Conservation (phyloP, 495 filamentous ascomycete genomes). For the Talaromyces liani region DNA sequence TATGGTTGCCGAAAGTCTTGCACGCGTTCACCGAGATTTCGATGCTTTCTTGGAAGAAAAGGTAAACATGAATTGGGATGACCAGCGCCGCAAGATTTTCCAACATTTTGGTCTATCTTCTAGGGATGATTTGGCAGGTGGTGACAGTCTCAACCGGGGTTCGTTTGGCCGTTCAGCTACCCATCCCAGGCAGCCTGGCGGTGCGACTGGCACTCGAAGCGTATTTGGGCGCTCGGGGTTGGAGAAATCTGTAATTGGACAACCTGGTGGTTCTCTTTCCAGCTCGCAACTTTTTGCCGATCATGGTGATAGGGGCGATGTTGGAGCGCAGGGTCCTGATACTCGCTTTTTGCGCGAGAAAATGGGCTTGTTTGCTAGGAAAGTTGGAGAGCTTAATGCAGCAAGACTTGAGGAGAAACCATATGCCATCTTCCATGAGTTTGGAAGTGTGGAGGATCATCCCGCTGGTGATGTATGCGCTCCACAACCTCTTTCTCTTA, state of each 20-base stretch:
- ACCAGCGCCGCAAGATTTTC: slow-evolving; percentile 84
- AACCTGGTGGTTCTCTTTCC: slow-evolving; percentile 51
- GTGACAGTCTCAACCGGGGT: slow-evolving; percentile 35
- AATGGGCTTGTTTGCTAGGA: slow-evolving; percentile 67
- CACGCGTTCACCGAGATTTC: slow-evolving; percentile 81
- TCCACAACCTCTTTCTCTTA: background rate
- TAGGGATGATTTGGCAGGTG: slow-evolving; percentile 39
- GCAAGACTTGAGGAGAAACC: slow-evolving; percentile 55
- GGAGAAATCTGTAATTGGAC: slow-evolving; percentile 78
- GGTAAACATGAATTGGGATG: slow-evolving; percentile 90
- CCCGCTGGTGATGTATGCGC: slow-evolving; percentile 54
- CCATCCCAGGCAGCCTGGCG: slow-evolving; percentile 18
- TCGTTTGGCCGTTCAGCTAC: slow-evolving; percentile 52
- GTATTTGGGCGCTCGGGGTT: slow-evolving; percentile 65
- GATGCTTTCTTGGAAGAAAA: slow-evolving; percentile 89
- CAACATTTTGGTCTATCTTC: slow-evolving; percentile 88
- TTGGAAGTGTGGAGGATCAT: slow-evolving; percentile 61
- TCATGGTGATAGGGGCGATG: slow-evolving; percentile 46
- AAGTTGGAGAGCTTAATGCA: slow-evolving; percentile 68
- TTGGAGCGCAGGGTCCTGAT: slow-evolving; percentile 44
- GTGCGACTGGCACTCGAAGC: slow-evolving; percentile 44
- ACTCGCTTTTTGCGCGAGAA: slow-evolving; percentile 71
- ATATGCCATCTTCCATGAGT: slow-evolving; percentile 64
- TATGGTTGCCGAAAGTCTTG: slow-evolving; percentile 82
- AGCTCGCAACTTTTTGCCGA: slow-evolving; percentile 58